phyloP scores from a whole-genome alignment of 2,329 filamentous ascomycete genomes.

The Colletotrichum melonis region DNA sequence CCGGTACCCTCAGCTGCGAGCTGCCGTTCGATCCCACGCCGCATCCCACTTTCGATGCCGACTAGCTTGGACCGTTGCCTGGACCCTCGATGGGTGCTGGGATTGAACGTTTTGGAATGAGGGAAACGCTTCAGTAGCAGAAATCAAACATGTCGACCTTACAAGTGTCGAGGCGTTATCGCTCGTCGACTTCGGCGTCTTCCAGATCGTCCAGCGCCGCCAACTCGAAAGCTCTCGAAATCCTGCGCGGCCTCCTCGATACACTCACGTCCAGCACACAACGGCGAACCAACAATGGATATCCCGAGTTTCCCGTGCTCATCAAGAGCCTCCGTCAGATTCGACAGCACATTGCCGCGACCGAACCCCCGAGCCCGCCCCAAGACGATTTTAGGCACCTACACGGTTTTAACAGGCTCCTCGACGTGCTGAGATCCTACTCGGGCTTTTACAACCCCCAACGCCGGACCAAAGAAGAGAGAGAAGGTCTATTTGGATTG shows the following conservation, averaged over 20 bases:
- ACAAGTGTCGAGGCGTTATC: constrained; percentile 63
- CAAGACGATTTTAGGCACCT: constrained; percentile 89
- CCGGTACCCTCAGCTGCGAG: constrained; percentile 13
- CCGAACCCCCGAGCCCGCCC: constrained; percentile 56
- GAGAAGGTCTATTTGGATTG: constrained; percentile 73
- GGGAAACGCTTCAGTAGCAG: constrained; percentile 29
- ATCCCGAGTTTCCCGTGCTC: constrained; percentile 61
- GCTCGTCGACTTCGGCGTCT: constrained; percentile 73
- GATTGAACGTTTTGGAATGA: constrained; percentile 37
- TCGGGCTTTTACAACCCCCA: constrained; percentile 81
- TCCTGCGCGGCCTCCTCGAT: constrained; percentile 67
- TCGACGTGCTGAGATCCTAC: constrained; percentile 76
- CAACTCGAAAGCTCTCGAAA: constrained; percentile 70
- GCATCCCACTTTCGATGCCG: constrained; percentile 35
- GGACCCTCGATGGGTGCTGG: constrained; percentile 50
- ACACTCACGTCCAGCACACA: constrained; percentile 51
- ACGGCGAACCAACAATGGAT: constrained; percentile 50
- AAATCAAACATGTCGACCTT: constrained; percentile 57
- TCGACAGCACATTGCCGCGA: constrained; percentile 69
- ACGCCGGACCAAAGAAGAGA: constrained; percentile 71
- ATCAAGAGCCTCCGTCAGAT: constrained; percentile 71
- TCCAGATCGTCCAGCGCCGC: constrained; percentile 64
- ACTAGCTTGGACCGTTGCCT: constrained; percentile 35
- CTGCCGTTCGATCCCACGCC: constrained; percentile 9
- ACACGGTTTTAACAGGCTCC: constrained; percentile 79